phyloP scores from a whole-genome alignment of 257 asterid species.

The Ajuga chamaepitys region DNA sequence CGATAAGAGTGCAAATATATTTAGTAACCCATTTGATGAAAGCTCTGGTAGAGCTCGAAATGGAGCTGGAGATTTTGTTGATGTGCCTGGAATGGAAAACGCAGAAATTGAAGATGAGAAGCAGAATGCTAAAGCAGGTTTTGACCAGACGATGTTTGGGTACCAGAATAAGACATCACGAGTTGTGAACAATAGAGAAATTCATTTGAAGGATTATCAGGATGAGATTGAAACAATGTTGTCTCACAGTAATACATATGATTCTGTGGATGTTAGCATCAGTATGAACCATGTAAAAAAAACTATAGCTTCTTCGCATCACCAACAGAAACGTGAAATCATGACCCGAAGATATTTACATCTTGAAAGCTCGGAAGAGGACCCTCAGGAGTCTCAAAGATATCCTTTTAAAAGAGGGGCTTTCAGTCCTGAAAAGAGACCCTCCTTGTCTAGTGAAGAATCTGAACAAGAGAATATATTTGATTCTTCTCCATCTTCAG shows the following conservation, averaged over 20 bases:
- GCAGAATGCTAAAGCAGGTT: conserved; percentile 22
- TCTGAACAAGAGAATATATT: conserved; percentile 20
- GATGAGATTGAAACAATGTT: conserved; percentile 39
- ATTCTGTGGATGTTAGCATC: conserved; percentile 54
- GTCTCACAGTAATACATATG: conserved; percentile 28
- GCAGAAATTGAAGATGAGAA: conserved; percentile 20
- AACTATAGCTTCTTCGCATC: conserved; percentile 27
- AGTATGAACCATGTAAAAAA: conserved; percentile 35
- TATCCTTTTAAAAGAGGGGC: conserved; percentile 24
- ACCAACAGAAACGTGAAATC: conserved; percentile 25
- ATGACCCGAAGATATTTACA: conserved; percentile 19
- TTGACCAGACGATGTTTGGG: conserved; percentile 29
- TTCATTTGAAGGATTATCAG: conserved; percentile 31
- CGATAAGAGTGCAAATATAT: conserved; percentile 17
- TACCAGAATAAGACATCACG: conserved; percentile 38
- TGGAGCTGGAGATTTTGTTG: conserved; percentile 15
- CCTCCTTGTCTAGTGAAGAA: conserved; percentile 20
- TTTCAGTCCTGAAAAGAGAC: conserved; percentile 18
- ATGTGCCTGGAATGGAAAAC: conserved; percentile 24
- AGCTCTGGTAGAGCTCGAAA: conserved; percentile 12
- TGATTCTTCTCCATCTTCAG: conserved; percentile 24
- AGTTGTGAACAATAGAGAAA: conserved; percentile 28
- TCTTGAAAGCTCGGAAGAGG: conserved; percentile 27
- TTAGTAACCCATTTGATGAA: conserved; percentile 6
- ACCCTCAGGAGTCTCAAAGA: conserved; percentile 27